Evolutionary conservation across 805 yeast species (phyloP), one percentile per base, ranked within the genome.

Genomic region (Sugiyamaella chiloensis): DNA sequence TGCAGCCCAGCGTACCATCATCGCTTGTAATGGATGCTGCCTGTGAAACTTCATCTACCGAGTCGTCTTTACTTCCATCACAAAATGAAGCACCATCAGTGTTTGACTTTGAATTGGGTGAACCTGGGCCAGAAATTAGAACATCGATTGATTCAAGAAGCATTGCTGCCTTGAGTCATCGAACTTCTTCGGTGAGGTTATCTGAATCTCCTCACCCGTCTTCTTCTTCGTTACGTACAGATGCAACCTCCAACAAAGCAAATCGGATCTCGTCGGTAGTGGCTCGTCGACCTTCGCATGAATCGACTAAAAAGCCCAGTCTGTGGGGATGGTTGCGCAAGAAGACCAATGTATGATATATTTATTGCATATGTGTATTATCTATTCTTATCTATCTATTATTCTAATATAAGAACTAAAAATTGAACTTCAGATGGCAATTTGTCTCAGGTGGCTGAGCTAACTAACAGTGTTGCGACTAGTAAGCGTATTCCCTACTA

Each of bases 121-220:
- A 60, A 48, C 64, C 64, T 0, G 64, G 64, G n/a, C 64, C 64
- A 5, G 59, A 56, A 46, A 53, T 58, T 21, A 58, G 60, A 29
- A 48, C 48, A 36, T 50, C 51, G 31, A 27, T 45, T 19, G 58
- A 40, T 29, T 41, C 20, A 36, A 45, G 27, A 23, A 42, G 46
- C 39, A 26, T 34, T 31, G 9, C 43, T 9, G 3, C 19, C 7
- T 21, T 34, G 20, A 34, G 37, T 21, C 39, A 17, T 14, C 51
- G 27, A 20, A 16, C 44, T 36, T 16, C 51, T 41, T 29, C 29
- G 19, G 39, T 8, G 36, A 47, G 24, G 27, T 42, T 5, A 37
- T 46, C 21, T 31, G 23, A 19, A 12, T 40, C 49, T n/a, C 40
- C 43, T 2, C 45, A 40, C 16, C 45, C 46, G n/a, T 34, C 40